Conservation (phyloP, 1,284 basidiomycete species). For the Peniophora sp. region DNA sequence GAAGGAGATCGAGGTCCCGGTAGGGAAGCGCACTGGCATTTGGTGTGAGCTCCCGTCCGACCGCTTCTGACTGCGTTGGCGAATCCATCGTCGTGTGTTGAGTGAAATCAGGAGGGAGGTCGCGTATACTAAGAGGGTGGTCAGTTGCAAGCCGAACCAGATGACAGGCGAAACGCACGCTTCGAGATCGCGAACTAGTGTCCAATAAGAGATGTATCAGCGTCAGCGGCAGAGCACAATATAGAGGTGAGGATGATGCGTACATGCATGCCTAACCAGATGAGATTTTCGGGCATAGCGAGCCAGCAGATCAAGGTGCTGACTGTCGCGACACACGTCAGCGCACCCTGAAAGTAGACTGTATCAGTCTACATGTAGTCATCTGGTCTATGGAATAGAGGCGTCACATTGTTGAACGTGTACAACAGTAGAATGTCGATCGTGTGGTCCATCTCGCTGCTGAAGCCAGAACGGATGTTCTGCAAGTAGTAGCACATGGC, state of each 20-base stretch:
- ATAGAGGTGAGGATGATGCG: no score
- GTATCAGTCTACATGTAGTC: slow-evolving; percentile 3
- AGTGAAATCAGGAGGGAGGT: neutral
- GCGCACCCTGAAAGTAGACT: no score
- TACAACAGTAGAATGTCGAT: slow-evolving; percentile 44
- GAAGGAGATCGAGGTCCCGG: neutral
- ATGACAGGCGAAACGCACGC: neutral
- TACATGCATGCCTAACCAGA: neutral
- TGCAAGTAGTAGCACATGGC: slow-evolving; percentile 37
- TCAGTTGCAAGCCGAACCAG: neutral
- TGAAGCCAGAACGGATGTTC: slow-evolving; percentile 23
- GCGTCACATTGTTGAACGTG: slow-evolving; percentile 42
- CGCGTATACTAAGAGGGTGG: neutral
- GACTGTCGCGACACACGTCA: neutral
- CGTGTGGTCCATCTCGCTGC: slow-evolving; percentile 36
- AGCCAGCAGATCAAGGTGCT: neutral
- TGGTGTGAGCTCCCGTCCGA: neutral
- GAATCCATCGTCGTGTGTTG: neutral
- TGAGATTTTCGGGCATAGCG: neutral
- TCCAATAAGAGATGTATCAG: no score
- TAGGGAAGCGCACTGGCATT: neutral
- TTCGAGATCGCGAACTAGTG: neutral
- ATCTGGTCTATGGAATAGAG: slow-evolving; percentile 34
- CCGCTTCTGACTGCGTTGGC: neutral
- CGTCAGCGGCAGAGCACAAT: no score